phyloP scores from a whole-genome alignment of 2,329 filamentous ascomycete genomes.

The Penicillium sp. region DNA sequence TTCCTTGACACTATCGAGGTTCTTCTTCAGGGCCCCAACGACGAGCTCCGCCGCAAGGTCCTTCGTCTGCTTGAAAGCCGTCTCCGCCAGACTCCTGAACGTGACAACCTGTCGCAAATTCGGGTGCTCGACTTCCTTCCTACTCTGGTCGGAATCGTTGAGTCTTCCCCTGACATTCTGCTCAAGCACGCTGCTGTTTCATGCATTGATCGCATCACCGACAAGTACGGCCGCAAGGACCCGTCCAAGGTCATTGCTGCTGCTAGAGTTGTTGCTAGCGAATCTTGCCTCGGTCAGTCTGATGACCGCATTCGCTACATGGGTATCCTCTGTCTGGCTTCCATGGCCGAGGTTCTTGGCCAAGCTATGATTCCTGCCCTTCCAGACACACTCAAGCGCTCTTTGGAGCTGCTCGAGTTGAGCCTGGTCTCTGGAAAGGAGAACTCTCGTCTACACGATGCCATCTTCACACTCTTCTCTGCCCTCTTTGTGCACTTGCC shows the following conservation, averaged over 20 bases:
- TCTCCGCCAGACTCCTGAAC: constrained; percentile 71
- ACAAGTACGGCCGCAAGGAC: constrained; percentile 94
- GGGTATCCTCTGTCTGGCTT: constrained; percentile 85
- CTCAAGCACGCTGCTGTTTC: constrained; percentile 84
- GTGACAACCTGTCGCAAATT: constrained; percentile 67
- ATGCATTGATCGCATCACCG: constrained; percentile 88
- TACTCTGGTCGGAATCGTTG: constrained; percentile 74
- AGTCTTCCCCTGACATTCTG: constrained; percentile 68
- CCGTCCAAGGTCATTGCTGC: constrained; percentile 73
- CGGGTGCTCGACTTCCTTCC: constrained; percentile 78
- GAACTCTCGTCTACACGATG: constrained; percentile 72
- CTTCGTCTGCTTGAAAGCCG: constrained; percentile 78
- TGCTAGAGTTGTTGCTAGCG: constrained; percentile 74
- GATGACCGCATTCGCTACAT: constrained; percentile 76
- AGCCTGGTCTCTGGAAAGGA: constrained; percentile 59
- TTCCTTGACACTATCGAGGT: constrained; percentile 87
- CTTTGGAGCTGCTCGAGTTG: constrained; percentile 69
- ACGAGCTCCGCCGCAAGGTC: constrained; percentile 76
- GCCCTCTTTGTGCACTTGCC: constrained; percentile 80
- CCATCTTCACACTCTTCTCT: constrained; percentile 76
- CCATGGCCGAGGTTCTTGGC: constrained; percentile 82
- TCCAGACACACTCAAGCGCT: constrained; percentile 71
- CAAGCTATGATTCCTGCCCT: constrained; percentile 84
- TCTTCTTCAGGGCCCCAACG: constrained; percentile 73
- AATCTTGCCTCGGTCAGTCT: constrained; percentile 72